Evolutionary conservation across 129 eudicot genomes (phyloP).

Genomic region (Artemisia argyi): DNA sequence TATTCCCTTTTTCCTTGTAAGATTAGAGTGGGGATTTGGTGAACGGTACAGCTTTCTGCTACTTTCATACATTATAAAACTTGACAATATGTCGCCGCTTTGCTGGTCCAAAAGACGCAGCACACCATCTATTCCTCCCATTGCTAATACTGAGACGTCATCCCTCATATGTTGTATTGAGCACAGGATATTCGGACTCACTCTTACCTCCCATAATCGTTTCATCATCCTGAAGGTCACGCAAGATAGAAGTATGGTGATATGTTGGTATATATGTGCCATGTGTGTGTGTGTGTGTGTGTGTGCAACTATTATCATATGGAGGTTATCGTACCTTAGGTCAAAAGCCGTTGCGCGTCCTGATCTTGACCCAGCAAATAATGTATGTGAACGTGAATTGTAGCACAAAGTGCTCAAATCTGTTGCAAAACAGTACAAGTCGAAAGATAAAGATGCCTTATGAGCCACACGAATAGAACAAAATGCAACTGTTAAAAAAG

Average conservation of each 20-base stretch:
- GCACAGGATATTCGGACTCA: constrained; percentile 62
- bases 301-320: too few relatives aligned
- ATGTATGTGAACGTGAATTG: too few relatives aligned
- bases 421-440: too few relatives aligned
- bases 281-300: too few relatives aligned
- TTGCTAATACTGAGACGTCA: constrained; percentile 53
- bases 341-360: too few relatives aligned
- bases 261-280: too few relatives aligned
- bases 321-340: too few relatives aligned
- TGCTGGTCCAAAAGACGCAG: constrained; percentile 57
- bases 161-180: constrained; percentile 67
- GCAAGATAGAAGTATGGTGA: neutral
- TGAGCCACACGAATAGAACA: too few relatives aligned
- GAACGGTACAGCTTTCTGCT: constrained; percentile 26
- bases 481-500: too few relatives aligned
- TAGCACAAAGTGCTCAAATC: too few relatives aligned
- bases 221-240: constrained; percentile 48
- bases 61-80: constrained; percentile 47
- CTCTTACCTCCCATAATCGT: constrained; percentile 61
- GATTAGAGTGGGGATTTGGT: constrained; percentile 19
- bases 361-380: too few relatives aligned
- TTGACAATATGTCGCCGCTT: constrained; percentile 61
- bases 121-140: constrained; percentile 90
- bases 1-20: constrained; percentile 50
- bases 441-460: too few relatives aligned